Percentiles rank a stretch among this genome's conserved stretches.
Evolutionary conservation across 768 basidiomycete genomes (phyloP).

Genomic region (Russula earlei): DNA sequence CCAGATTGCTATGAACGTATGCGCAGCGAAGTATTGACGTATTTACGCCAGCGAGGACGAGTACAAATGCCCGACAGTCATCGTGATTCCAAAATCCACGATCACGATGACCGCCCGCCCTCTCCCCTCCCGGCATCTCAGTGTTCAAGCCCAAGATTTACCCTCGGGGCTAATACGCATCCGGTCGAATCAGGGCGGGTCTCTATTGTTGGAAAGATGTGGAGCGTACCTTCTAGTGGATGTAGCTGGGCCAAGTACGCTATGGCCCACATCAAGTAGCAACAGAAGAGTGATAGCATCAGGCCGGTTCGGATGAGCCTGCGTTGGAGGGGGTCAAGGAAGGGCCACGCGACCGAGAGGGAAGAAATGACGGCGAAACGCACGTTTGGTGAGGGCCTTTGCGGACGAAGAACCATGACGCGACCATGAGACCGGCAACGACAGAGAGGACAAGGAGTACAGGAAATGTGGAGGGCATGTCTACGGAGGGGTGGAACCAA

Average conservation of each 20-base stretch:
- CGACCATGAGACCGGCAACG: conserved; percentile 53
- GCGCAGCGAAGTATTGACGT: too few species aligned
- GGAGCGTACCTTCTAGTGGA: conserved; percentile 63
- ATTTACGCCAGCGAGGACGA: too few species aligned
- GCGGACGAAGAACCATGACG: conserved; percentile 58
- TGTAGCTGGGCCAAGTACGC: conserved; percentile 95
- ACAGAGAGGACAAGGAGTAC: conserved; percentile 59
- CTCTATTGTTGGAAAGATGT: not conserved
- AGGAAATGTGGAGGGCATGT: conserved; percentile 65
- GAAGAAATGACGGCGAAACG: conserved; percentile 23
- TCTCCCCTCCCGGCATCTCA: conserved; percentile 3
- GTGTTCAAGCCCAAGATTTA: conserved; percentile 20
- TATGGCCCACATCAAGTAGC: conserved; percentile 95
- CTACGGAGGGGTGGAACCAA: not conserved
- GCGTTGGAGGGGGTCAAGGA: not conserved
- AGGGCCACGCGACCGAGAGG: not conserved
- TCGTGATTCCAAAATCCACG: not conserved
- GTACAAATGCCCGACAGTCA: not conserved
- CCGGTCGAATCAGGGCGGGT: not conserved
- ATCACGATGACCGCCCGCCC: too few species aligned
- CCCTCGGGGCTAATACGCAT: conserved; percentile 4
- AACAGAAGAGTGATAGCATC: conserved; percentile 68
- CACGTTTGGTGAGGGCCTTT: conserved; percentile 90
- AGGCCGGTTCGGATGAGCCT: conserved; percentile 79
- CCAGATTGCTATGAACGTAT: too few species aligned